phyloP scores from a whole-genome alignment of 768 basidiomycete species.

The Lanmaoa pseudosensibilis region DNA sequence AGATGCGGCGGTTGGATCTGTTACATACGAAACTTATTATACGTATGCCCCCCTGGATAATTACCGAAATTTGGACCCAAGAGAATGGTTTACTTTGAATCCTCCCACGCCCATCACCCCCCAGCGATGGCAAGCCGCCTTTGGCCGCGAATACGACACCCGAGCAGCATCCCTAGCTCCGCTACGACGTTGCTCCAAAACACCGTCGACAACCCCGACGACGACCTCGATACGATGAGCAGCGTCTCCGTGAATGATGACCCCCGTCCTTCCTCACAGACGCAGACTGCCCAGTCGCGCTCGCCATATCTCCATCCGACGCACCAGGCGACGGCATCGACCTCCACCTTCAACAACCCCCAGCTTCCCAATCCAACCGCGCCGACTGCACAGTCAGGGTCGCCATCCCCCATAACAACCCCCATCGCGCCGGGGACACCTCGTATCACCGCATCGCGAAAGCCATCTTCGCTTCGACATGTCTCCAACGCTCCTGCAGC shows the following conservation, averaged over 20 bases:
- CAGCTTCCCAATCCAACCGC: not conserved
- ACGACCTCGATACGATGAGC: constrained; percentile 27
- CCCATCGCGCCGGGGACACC: constrained; percentile 28
- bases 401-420: constrained; percentile 14
- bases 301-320: constrained; percentile 42
- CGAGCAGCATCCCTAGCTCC: not conserved
- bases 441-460: constrained; percentile 27
- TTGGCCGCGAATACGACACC: constrained; percentile 23
- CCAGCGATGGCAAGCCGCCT: constrained; percentile 25
- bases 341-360: constrained; percentile 36
- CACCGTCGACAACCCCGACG: constrained; percentile 21
- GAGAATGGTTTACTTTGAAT: not conserved
- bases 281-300: constrained; percentile 19
- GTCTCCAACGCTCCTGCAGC: constrained; percentile 30
- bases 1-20: too few relatives aligned
- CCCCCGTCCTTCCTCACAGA: constrained; percentile 7
- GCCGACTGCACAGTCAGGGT: not conserved
- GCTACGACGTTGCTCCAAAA: constrained; percentile 5
- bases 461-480: constrained; percentile 33
- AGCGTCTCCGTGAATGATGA: constrained; percentile 15
- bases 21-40: too few relatives aligned
- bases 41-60: too few relatives aligned
- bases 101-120: constrained; percentile 25
- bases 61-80: too few relatives aligned
- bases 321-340: constrained; percentile 35